Percentiles rank a stretch among this genome's conserved stretches.
phyloP scores from a whole-genome alignment of 805 yeast species.

The Candida saitoana region DNA sequence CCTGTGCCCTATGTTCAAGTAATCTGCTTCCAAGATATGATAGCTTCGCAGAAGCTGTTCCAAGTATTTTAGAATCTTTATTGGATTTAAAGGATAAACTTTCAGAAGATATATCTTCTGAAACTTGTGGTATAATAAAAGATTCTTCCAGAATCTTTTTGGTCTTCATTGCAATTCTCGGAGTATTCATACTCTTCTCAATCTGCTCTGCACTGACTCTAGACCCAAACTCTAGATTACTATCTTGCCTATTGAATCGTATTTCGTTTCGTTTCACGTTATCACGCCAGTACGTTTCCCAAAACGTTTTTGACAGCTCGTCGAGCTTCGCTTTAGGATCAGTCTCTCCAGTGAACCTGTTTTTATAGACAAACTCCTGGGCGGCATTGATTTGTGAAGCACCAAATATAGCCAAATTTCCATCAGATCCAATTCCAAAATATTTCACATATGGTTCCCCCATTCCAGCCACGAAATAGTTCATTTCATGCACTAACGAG shows the following conservation, averaged over 20 bases:
- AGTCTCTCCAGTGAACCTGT: slow-evolving; percentile 38
- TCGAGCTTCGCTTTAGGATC: slow-evolving; percentile 28
- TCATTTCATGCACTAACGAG: slow-evolving; percentile 63
- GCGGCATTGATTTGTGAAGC: slow-evolving; percentile 53
- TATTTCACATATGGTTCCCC: slow-evolving; percentile 37
- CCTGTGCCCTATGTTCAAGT: slow-evolving; percentile 45
- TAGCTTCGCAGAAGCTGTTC: slow-evolving; percentile 61
- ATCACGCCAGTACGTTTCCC: slow-evolving; percentile 52
- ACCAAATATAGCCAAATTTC: slow-evolving; percentile 42
- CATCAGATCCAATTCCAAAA: slow-evolving; percentile 43
- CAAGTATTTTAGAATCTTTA: slow-evolving; percentile 42
- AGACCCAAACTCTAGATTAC: slow-evolving; percentile 24
- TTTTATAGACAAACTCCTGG: slow-evolving; percentile 52
- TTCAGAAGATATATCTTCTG: not conserved
- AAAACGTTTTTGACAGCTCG: slow-evolving; percentile 40
- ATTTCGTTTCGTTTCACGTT: slow-evolving; percentile 33
- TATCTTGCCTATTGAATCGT: slow-evolving; percentile 34
- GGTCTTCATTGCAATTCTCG: not conserved
- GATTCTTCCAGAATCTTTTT: not conserved
- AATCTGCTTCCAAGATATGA: slow-evolving; percentile 55
- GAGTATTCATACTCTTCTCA: not conserved
- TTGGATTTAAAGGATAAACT: slow-evolving; percentile 10
- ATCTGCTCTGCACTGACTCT: slow-evolving; percentile 6
- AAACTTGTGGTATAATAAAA: not conserved
- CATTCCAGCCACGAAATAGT: slow-evolving; percentile 45